Conservation (phyloP, 176 grass and related monocot genomes). For the Bolboschoenus planiculmis region DNA sequence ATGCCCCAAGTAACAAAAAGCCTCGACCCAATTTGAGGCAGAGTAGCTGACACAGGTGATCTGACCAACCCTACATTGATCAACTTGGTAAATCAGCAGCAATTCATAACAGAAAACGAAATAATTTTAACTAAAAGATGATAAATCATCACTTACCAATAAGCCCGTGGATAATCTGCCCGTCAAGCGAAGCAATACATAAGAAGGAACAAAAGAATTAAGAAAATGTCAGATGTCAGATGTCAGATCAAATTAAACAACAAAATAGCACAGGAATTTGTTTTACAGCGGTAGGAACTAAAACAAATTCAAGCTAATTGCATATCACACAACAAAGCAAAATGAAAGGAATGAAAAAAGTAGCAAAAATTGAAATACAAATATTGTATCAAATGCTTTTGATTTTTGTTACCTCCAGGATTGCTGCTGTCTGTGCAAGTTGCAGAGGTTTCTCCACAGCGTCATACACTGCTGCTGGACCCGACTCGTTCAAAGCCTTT, state of each 20-base stretch:
- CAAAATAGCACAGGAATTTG: not conserved
- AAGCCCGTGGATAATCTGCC: constrained; percentile 46
- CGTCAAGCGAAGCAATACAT: not conserved
- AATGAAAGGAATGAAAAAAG: not conserved
- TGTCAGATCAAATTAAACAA: constrained; percentile 22
- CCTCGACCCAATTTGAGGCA: constrained; percentile 36
- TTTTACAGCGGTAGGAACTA: too few species aligned
- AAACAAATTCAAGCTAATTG: not conserved
- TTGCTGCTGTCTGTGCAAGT: constrained; percentile 51
- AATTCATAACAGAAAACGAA: not conserved
- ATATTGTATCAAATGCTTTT: not conserved
- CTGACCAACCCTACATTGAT: constrained; percentile 37
- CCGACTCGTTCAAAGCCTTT: constrained; percentile 28
- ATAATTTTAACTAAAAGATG: not conserved
- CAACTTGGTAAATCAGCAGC: not conserved
- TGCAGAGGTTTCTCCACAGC: constrained; percentile 52
- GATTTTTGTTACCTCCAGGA: constrained; percentile 43
- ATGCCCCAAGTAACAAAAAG: constrained; percentile 47
- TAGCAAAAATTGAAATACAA: not conserved
- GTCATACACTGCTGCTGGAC: constrained; percentile 40
- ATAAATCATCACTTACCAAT: constrained; percentile 28
- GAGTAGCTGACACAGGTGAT: constrained; percentile 30
- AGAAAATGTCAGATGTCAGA: constrained; percentile 3
- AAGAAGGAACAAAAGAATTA: not conserved
- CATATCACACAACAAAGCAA: not conserved